A percentile compares a stretch with the other conserved stretches of the same genome.
Conservation (phyloP, 148 eudicot genomes). For the Euryodendron excelsum region DNA sequence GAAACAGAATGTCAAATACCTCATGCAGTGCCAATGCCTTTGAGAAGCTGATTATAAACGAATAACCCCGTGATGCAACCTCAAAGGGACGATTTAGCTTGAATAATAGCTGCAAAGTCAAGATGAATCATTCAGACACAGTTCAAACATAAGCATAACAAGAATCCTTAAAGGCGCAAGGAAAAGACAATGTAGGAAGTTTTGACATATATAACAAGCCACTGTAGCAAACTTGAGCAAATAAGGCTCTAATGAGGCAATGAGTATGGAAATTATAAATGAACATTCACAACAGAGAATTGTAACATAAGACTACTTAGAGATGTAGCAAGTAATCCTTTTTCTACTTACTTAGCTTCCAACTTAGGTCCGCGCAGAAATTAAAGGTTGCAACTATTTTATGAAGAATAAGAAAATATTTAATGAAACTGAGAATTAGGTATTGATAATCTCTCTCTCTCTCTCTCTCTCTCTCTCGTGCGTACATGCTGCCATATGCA, state of each 20-base stretch:
- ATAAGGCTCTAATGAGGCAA: background rate
- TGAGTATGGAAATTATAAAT: background rate
- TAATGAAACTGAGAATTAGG: too few species aligned
- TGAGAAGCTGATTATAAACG: slow-evolving; percentile 86
- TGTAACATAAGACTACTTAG: background rate
- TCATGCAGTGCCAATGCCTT: slow-evolving; percentile 69
- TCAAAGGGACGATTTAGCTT: slow-evolving; percentile 89
- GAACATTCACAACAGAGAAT: background rate
- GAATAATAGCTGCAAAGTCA: slow-evolving; percentile 68
- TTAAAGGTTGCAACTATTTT: too few species aligned
- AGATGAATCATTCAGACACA: slow-evolving; percentile 13
- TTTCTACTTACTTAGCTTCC: too few species aligned
- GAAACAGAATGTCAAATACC: slow-evolving; percentile 41
- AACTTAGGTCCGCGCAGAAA: too few species aligned
- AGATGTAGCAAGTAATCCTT: background rate
- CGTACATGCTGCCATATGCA: too few species aligned
- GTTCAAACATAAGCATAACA: background rate
- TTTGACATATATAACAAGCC: background rate
- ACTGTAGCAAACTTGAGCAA: background rate
- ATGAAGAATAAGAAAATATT: too few species aligned
- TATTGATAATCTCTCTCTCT: too few species aligned
- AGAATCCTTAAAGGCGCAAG: background rate
- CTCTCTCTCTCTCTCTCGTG: too few species aligned
- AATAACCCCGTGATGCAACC: slow-evolving; percentile 88
- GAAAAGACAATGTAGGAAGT: background rate